Base-by-base conservation (phyloP, 1,284 basidiomycete genomes). In the Tremellales sp. region DNA sequence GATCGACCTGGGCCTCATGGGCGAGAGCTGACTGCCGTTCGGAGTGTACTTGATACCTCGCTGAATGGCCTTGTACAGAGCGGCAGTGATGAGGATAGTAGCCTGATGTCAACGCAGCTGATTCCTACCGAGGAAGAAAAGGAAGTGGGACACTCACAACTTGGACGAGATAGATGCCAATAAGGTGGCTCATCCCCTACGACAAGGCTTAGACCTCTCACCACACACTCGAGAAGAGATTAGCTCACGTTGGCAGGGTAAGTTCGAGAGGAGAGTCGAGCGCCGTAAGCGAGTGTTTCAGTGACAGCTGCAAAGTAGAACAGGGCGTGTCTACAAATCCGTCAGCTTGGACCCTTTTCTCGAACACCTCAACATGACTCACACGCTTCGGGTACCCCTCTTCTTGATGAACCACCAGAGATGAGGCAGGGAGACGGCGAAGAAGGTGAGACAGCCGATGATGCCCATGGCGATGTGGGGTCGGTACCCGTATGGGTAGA, bases 1-100 rank as follows among this genome's bases (percentile, higher is more conserved):
- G 52, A 65, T 43, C 2, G 63, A 63, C 31, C 63, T 48, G 8
- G 61, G 56, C 22, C 63, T 54, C 60, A 63, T 63, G 22, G 63
- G 63, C 13, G 54, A 56, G 15, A 65, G 37, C 11, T 35, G 44
- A 21, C 48, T 40, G 8, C 60, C 58, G 13, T 55, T 49, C 6
- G 63, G 60, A 10, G 50, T 57, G 51, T 65, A 62, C 51, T 63
- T 65, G 52, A 60, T 46, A 33, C 48, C 53, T 26, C 61, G 44
- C 45, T 63, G 60, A 26, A 65, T 48, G 19, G 52, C 49, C 43
- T 65, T 65, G 55, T 65, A 65, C 13, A 65, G 11, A 5, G 51
- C 52, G n/a, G 63, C 63, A 21, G 60, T 55, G 43, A 61, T 37
- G 45, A 61, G 53, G 48, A 61, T 57, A 17, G 60, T 61, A 17